Conservation (phyloP, 495 filamentous ascomycete species). For the Trichoderma virens region DNA sequence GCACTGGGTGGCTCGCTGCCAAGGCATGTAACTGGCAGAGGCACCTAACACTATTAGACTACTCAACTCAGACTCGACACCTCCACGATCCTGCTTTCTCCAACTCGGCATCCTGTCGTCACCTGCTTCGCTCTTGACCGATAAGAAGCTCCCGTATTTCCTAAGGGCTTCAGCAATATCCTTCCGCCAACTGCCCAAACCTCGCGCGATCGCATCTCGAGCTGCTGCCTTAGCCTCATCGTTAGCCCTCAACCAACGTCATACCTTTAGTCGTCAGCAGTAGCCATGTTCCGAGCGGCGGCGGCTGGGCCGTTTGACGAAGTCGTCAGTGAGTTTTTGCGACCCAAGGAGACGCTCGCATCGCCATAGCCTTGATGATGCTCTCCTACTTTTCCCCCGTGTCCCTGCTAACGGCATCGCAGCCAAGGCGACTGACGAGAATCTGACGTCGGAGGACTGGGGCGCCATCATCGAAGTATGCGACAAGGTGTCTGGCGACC, state of each 20-base stretch:
- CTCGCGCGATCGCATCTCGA: constrained; percentile 7
- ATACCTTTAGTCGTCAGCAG: background rate
- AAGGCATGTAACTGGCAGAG: background rate
- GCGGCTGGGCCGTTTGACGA: constrained; percentile 44
- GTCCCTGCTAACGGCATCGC: constrained; percentile 12
- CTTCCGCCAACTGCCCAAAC: background rate
- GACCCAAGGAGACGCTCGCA: constrained; percentile 6
- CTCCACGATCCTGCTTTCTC: background rate
- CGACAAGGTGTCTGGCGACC: constrained; percentile 65
- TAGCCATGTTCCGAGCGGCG: constrained; percentile 45
- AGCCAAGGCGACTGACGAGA: constrained; percentile 99
- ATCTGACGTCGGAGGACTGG: constrained; percentile 97
- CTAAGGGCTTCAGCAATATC: background rate
- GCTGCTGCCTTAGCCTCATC: background rate
- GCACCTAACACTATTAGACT: no score
- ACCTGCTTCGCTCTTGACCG: background rate
- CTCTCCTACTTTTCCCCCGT: background rate
- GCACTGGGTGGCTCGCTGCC: background rate
- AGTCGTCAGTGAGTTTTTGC: constrained; percentile 35
- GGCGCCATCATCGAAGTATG: constrained; percentile 97
- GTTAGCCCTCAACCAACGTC: background rate
- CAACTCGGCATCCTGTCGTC: background rate
- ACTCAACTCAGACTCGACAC: background rate
- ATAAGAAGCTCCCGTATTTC: background rate
- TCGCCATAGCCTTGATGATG: background rate